Evolutionary conservation across 768 basidiomycete genomes (phyloP).

Genomic region (Thelephora ganbajun): DNA sequence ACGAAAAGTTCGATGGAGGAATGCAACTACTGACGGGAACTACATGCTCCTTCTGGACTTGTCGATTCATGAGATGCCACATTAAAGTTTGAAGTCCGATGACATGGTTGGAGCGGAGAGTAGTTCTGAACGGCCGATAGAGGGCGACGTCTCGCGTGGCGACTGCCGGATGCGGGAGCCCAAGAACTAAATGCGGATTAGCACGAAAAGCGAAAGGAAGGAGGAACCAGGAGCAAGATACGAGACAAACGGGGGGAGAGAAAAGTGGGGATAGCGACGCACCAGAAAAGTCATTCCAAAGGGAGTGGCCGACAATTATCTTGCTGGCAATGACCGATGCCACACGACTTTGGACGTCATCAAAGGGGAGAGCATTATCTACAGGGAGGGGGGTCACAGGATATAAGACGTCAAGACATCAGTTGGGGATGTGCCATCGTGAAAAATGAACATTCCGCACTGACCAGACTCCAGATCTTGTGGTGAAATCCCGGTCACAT

Average conservation of each 20-base stretch:
- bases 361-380: slow-evolving; percentile 44
- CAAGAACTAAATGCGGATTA: slow-evolving; percentile 38
- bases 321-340: slow-evolving; percentile 71
- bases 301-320: slow-evolving; percentile 71
- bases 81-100: slow-evolving; percentile 67
- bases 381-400: background rate
- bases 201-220: slow-evolving; percentile 1
- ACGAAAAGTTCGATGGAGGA: background rate
- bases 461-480: slow-evolving; percentile 26
- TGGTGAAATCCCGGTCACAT: slow-evolving; percentile 41
- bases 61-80: slow-evolving; percentile 72
- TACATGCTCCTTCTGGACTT: slow-evolving; percentile 57
- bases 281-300: slow-evolving; percentile 79
- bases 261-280: slow-evolving; percentile 9
- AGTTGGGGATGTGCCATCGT: background rate
- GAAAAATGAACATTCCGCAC: slow-evolving; percentile 5
- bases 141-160: slow-evolving; percentile 70
- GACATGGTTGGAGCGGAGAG: slow-evolving; percentile 49
- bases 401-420: background rate
- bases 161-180: slow-evolving; percentile 68
- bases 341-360: slow-evolving; percentile 49
- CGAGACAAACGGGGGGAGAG: too few relatives aligned
- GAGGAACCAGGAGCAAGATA: background rate
- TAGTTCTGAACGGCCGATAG: slow-evolving; percentile 69
- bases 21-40: slow-evolving; percentile 51